phyloP scores from a whole-genome alignment of 2,329 filamentous ascomycete species.

The Fonsecaea monophora region DNA sequence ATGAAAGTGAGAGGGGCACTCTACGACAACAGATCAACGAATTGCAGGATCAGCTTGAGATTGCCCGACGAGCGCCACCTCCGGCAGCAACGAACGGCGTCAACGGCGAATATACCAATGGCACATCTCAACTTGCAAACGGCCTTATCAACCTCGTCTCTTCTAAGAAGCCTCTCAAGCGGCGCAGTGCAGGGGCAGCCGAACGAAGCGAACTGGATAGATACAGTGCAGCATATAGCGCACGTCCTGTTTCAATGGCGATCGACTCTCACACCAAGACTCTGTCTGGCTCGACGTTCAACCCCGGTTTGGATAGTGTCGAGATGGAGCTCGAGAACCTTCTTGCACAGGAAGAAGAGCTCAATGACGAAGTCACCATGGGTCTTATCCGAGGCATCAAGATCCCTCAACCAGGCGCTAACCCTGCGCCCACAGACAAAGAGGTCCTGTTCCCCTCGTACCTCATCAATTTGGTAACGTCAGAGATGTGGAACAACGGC shows the following conservation, averaged over 20 bases:
- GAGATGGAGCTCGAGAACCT: conserved; percentile 94
- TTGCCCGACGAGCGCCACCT: conserved; percentile 74
- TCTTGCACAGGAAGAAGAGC: conserved; percentile 89
- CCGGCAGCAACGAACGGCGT: conserved; percentile 64
- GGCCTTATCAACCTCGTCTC: conserved; percentile 96
- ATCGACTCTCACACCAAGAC: conserved; percentile 73
- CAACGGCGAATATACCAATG: conserved; percentile 68
- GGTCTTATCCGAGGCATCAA: conserved; percentile 95
- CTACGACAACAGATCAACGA: conserved; percentile 88
- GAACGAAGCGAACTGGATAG: conserved; percentile 86
- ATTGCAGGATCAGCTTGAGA: conserved; percentile 88
- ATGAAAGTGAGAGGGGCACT: conserved; percentile 83
- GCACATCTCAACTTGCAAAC: conserved; percentile 63
- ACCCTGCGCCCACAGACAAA: conserved; percentile 92
- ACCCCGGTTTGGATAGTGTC: conserved; percentile 83
- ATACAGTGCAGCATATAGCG: conserved; percentile 91
- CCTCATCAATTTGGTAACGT: conserved; percentile 97
- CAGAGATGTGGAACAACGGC: conserved; percentile 99
- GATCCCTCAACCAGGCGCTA: conserved; percentile 87
- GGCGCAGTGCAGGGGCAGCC: conserved; percentile 80
- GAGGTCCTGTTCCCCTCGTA: conserved; percentile 98
- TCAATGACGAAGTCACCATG: conserved; percentile 97
- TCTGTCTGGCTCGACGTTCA: conserved; percentile 76
- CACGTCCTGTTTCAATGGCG: conserved; percentile 95
- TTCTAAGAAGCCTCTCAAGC: conserved; percentile 89